Evolutionary conservation across 1,284 basidiomycete species (phyloP).

Genomic region (Trichosporon asahii): DNA sequence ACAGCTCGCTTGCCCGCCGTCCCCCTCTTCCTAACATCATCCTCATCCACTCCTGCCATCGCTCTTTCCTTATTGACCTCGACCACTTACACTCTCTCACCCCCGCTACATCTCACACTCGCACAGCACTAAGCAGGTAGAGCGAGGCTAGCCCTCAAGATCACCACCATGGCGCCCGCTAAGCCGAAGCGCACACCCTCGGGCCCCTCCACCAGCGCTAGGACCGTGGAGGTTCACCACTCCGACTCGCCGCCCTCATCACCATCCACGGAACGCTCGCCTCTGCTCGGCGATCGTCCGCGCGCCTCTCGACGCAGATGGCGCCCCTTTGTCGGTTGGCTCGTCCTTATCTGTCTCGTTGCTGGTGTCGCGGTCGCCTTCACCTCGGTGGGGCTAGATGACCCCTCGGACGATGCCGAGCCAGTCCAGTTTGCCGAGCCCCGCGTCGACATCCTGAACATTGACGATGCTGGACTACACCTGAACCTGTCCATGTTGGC

Average conservation of each 20-base stretch:
- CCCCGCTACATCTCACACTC: neutral
- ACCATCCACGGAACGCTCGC: slow-evolving; percentile 20
- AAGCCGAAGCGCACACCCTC: neutral
- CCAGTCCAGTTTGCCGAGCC: slow-evolving; percentile 16
- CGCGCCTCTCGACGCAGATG: neutral
- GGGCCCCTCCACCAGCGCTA: neutral
- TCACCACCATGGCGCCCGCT: neutral
- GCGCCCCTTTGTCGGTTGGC: neutral
- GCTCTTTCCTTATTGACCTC: neutral
- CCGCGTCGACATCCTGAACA: slow-evolving; percentile 38
- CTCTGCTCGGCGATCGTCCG: slow-evolving; percentile 19
- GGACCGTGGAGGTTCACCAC: neutral
- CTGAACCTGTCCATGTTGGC: slow-evolving; percentile 40
- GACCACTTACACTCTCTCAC: neutral
- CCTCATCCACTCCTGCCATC: neutral
- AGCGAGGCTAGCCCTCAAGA: neutral
- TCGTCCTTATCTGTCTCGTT: slow-evolving; percentile 18
- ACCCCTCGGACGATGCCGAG: neutral
- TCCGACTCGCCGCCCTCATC: neutral
- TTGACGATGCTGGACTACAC: slow-evolving; percentile 42
- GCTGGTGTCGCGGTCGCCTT: slow-evolving; percentile 37
- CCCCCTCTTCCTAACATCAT: neutral
- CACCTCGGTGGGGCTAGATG: slow-evolving; percentile 14
- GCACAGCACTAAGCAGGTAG: neutral
- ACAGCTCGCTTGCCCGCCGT: neutral